Base-by-base conservation (phyloP, 2,329 filamentous ascomycete species). In the Juglanconis oblonga region DNA sequence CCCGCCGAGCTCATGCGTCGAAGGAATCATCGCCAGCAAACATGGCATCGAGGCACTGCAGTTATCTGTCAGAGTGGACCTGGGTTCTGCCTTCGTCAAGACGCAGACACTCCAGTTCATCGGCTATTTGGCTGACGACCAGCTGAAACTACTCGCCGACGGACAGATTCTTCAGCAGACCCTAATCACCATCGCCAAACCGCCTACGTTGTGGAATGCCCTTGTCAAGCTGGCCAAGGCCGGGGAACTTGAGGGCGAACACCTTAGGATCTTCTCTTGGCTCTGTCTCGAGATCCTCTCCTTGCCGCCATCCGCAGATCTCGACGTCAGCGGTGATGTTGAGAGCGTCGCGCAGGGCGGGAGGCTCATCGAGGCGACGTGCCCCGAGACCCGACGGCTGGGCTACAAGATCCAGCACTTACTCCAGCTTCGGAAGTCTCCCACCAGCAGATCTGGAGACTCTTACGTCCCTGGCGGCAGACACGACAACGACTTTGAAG, bases 401-500 rank as follows among this genome's bases (percentile, higher is more conserved):
- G 68, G 66, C 8, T 68, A 71, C 62, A 72, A 68, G 24, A 77
- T 80, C 49, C 68, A 76, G 36, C 78, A 76, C 44, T 65, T 73
- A 1, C 56, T 80, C 5, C 63, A 71, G 24, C 59, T 74, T 45
- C 70, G 69, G 6, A 57, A 61, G 29, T 70, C 70, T 3, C 57
- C 66, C 32, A 48, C 17, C 6, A 35, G 31, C n/a, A 63, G 50
- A 49, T 13, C 50, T 11, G 40, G 38, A 14, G 54, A 60, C 38
- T 35, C 52, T 5, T 56, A 69, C 36, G 67, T 66, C 1, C 81
- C 87, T 0, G 89, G 89, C 0, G 88, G 88, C 0, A 81, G 89
- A 0, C 89, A 93, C 64, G 87, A 92, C 70, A 93, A 93, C 57
- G 89, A 92, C 65, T 82, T 82, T 67, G 74, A 67, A 1, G 79